These are phyloP conservation scores for Colletotrichum sp. DNA, from an alignment of 2,329 filamentous ascomycete species.

Conservation along the genomic window DNA sequence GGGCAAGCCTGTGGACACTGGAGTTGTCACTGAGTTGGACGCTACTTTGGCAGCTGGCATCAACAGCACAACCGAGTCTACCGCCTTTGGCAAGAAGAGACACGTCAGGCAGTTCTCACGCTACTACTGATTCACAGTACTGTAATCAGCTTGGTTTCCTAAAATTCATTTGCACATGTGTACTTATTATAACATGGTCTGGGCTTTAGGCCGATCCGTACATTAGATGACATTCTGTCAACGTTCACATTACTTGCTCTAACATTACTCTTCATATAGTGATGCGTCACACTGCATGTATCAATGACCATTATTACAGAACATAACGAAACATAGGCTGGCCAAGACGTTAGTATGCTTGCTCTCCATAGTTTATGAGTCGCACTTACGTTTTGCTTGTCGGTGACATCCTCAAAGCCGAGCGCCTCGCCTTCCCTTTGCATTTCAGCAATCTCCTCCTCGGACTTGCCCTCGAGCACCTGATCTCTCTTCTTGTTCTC, in stretches of 20 bases:
- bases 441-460: slow-evolving; percentile 14
- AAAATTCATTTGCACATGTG: too few species aligned
- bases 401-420: slow-evolving; percentile 44
- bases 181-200: too few species aligned
- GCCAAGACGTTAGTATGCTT: too few species aligned
- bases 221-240: too few species aligned
- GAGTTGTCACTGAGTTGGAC: slow-evolving; percentile 16
- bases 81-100: not conserved
- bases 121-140: not conserved
- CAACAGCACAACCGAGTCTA: slow-evolving; percentile 10
- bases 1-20: slow-evolving; percentile 12
- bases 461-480: slow-evolving; percentile 11
- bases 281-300: too few species aligned
- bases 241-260: too few species aligned
- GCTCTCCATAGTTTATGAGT: too few species aligned
- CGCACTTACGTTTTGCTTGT: slow-evolving; percentile 32
- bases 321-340: slow-evolving; percentile 19
- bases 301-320: not conserved
- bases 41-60: slow-evolving; percentile 15
- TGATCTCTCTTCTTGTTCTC: slow-evolving; percentile 4
- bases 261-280: too few species aligned
- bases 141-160: too few species aligned
- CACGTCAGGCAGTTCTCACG: not conserved
- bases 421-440: slow-evolving; percentile 7
- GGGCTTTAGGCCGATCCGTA: too few species aligned